A percentile compares a stretch with the other conserved stretches of the same genome.
Evolutionary conservation across 306 rosid species (phyloP).

Genomic region (Cicer judaicum): DNA sequence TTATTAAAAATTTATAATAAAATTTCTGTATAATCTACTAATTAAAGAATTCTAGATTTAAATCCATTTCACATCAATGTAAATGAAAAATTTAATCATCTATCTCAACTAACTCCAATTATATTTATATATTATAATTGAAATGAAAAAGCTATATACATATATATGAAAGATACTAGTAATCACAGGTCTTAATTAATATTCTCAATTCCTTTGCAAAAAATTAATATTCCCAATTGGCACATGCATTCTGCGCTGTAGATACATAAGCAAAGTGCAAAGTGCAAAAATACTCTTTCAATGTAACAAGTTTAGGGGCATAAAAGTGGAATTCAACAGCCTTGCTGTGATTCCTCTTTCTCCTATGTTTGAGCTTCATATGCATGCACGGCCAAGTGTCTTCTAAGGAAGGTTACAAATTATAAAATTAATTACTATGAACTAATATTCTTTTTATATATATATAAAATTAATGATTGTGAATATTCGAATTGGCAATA

Average conservation of each 20-base stretch:
- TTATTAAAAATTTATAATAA: too few relatives aligned
- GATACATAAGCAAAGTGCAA: slow-evolving; percentile 2
- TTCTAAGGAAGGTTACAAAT: neutral
- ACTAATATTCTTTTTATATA: neutral
- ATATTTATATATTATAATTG: neutral
- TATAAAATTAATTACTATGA: neutral
- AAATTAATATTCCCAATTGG: neutral
- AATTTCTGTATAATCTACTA: too few relatives aligned
- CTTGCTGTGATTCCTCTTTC: slow-evolving; percentile 33
- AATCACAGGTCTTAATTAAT: neutral
- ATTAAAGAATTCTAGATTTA: too few relatives aligned
- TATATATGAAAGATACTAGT: neutral
- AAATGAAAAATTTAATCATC: too few relatives aligned
- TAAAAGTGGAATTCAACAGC: slow-evolving; percentile 45
- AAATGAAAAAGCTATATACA: neutral
- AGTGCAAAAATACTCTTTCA: slow-evolving; percentile 20
- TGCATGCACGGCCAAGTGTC: neutral
- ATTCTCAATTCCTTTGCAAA: too few relatives aligned
- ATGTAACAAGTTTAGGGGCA: slow-evolving; percentile 12
- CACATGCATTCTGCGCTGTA: slow-evolving; percentile 14
- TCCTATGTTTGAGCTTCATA: slow-evolving; percentile 22
- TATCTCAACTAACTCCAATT: too few relatives aligned
- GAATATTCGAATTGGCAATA: slow-evolving; percentile 34
- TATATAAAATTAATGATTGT: slow-evolving; percentile 1
- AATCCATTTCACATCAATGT: too few relatives aligned